phyloP scores from a whole-genome alignment of 2,329 filamentous ascomycete genomes.

The Gnomoniopsis sp. region DNA sequence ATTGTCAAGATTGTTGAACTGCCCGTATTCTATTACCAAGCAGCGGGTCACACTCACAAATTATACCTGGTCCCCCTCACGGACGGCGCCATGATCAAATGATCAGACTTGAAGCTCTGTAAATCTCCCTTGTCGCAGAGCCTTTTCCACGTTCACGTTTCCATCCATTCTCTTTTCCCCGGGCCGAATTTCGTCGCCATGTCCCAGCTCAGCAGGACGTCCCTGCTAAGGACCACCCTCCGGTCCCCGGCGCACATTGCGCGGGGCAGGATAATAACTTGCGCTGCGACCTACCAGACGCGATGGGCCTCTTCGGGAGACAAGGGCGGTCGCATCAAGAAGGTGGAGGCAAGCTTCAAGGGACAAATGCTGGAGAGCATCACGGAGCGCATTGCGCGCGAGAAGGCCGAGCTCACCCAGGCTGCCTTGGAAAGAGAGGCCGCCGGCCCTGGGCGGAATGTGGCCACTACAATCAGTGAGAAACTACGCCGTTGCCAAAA shows the following conservation, averaged over 20 bases:
- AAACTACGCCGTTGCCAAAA: not conserved
- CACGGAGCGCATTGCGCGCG: constrained; percentile 43
- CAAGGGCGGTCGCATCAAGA: constrained; percentile 1
- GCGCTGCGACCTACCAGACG: not conserved
- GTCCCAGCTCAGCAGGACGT: constrained; percentile 18
- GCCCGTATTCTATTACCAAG: not conserved
- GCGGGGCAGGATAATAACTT: constrained; percentile 1
- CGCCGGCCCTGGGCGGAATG: constrained; percentile 35
- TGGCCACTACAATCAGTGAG: constrained; percentile 46
- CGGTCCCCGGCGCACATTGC: not conserved
- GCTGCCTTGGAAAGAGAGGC: constrained; percentile 38
- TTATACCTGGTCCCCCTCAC: too few species aligned
- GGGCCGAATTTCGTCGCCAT: not conserved
- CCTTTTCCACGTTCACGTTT: not conserved
- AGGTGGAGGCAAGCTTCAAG: constrained; percentile 37
- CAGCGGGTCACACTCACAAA: not conserved
- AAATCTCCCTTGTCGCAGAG: not conserved
- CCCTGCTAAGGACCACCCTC: constrained; percentile 7
- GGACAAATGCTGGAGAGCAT: constrained; percentile 55
- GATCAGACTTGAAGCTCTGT: not conserved
- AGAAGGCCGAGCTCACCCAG: constrained; percentile 43
- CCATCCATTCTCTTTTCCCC: not conserved
- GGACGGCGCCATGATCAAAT: not conserved
- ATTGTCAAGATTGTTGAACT: not conserved
- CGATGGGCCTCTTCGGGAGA: constrained; percentile 16